These are phyloP conservation scores for Hygrophorus russula DNA, from an alignment of 768 basidiomycete genomes.

Conservation along the genomic window DNA sequence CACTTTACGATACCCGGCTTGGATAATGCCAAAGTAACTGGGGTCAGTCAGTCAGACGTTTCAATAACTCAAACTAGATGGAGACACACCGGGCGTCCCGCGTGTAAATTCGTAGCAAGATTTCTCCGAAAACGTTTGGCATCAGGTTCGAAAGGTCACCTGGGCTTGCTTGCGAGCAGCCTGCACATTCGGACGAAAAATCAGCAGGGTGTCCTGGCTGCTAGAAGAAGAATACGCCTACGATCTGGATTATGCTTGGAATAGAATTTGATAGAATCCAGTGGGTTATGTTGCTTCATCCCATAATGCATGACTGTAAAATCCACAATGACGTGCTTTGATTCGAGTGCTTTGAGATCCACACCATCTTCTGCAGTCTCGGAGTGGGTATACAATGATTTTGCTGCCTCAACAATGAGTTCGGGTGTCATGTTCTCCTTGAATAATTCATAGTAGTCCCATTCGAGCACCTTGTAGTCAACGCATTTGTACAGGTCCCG, in stretches of 20 bases:
- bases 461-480: slow-evolving; percentile 47
- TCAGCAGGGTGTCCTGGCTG: neutral
- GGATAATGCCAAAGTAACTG: slow-evolving; percentile 50
- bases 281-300: slow-evolving; percentile 57
- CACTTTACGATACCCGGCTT: slow-evolving; percentile 50
- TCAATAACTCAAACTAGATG: neutral
- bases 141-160: slow-evolving; percentile 58
- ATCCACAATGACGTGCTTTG: slow-evolving; percentile 52
- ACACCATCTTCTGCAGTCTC: slow-evolving; percentile 8
- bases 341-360: slow-evolving; percentile 23
- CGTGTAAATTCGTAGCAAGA: slow-evolving; percentile 54
- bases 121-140: slow-evolving; percentile 58
- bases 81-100: slow-evolving; percentile 16
- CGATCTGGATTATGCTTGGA: slow-evolving; percentile 50
- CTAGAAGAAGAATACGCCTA: slow-evolving; percentile 17
- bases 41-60: neutral
- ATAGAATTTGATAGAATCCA: slow-evolving; percentile 64
- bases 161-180: slow-evolving; percentile 27
- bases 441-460: slow-evolving; percentile 25
- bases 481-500: slow-evolving; percentile 65
- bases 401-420: slow-evolving; percentile 32
- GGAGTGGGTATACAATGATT: slow-evolving; percentile 12
- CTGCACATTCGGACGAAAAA: slow-evolving; percentile 17
- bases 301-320: slow-evolving; percentile 65
- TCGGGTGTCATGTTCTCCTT: slow-evolving; percentile 26